phyloP scores from a whole-genome alignment of 345 rosid species.

The Salix purpurea region DNA sequence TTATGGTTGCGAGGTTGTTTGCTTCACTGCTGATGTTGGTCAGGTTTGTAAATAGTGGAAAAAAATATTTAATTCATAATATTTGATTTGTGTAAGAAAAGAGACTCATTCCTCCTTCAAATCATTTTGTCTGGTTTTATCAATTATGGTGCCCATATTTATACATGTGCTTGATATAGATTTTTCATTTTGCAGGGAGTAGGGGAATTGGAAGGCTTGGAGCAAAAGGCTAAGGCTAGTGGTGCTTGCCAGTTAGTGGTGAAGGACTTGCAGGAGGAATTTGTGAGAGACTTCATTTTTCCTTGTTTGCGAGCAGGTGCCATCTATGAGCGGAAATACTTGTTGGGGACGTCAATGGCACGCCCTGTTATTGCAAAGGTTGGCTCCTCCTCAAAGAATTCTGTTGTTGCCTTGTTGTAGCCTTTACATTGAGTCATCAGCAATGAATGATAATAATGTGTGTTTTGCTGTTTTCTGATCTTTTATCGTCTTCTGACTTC shows the following conservation, averaged over 20 bases:
- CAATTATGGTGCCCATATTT: neutral
- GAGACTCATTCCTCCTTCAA: neutral
- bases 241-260: constrained; percentile 94
- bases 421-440: neutral
- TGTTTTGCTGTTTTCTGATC: neutral
- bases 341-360: constrained; percentile 97
- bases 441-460: neutral
- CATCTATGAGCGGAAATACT: constrained; percentile 79
- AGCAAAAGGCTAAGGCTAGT: constrained; percentile 88
- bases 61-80: neutral
- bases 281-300: constrained; percentile 77
- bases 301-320: constrained; percentile 98
- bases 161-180: neutral
- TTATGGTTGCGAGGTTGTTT: constrained; percentile 98
- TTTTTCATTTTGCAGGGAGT: constrained; percentile 52
- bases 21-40: constrained; percentile 98
- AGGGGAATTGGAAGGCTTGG: constrained; percentile 86
- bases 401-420: neutral
- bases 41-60: constrained; percentile 49
- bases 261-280: constrained; percentile 86
- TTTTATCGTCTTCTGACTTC: neutral
- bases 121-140: neutral
- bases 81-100: neutral
- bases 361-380: constrained; percentile 99
- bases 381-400: neutral